phyloP scores from a whole-genome alignment of 2,329 filamentous ascomycete species.

The Cercospora sojina region DNA sequence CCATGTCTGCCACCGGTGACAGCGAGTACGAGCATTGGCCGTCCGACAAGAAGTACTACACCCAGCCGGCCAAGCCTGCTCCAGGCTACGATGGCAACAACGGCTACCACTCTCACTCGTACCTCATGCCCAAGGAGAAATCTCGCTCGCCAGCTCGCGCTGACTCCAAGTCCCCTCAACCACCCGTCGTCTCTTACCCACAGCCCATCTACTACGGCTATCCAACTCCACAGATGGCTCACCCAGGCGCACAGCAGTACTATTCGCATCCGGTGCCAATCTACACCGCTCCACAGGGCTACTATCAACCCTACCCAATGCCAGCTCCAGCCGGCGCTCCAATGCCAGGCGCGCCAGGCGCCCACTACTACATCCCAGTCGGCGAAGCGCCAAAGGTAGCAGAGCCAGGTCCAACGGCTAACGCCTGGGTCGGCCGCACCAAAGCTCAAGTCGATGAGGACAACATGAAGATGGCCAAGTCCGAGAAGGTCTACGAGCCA shows the following conservation, averaged over 20 bases:
- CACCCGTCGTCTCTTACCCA: slow-evolving; percentile 21
- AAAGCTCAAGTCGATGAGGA: slow-evolving; percentile 41
- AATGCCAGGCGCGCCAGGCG: slow-evolving; percentile 14
- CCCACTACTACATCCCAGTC: slow-evolving; percentile 25
- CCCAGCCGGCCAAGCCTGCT: slow-evolving; percentile 17
- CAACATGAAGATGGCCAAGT: slow-evolving; percentile 40
- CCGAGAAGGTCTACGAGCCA: slow-evolving; percentile 37
- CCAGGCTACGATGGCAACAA: slow-evolving; percentile 34
- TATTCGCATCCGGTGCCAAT: slow-evolving; percentile 22
- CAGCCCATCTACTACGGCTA: slow-evolving; percentile 27
- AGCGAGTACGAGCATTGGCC: slow-evolving; percentile 37
- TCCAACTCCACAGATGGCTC: slow-evolving; percentile 13
- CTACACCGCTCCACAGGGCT: slow-evolving; percentile 16
- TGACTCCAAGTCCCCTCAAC: slow-evolving; percentile 16
- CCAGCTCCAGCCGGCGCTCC: slow-evolving; percentile 16
- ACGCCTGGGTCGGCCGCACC: slow-evolving; percentile 40
- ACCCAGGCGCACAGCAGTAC: slow-evolving; percentile 23
- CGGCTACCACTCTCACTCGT: slow-evolving; percentile 31
- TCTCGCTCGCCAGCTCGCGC: slow-evolving; percentile 20
- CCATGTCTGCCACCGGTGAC: slow-evolving; percentile 20
- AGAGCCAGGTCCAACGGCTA: slow-evolving; percentile 15
- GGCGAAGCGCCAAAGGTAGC: slow-evolving; percentile 8
- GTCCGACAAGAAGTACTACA: slow-evolving; percentile 27
- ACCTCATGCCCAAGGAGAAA: slow-evolving; percentile 27
- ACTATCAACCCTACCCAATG: slow-evolving; percentile 27